phyloP scores from a whole-genome alignment of 75 land plant genomes.

The Azolla pinnata region DNA sequence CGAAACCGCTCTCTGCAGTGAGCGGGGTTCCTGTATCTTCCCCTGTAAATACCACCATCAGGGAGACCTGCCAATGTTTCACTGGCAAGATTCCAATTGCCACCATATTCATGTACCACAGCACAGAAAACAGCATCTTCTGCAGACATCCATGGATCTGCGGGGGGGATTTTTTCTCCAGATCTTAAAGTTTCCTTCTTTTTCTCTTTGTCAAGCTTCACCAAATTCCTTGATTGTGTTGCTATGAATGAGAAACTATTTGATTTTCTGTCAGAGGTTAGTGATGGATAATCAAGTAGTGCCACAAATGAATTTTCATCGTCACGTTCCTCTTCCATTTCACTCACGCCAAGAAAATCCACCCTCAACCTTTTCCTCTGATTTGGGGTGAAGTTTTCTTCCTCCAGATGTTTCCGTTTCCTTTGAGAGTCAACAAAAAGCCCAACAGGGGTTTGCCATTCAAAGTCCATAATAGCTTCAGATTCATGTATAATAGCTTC shows the following conservation, averaged over 20 bases:
- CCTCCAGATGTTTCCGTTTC: conserved; percentile 62
- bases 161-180: conserved; percentile 52
- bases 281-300: background rate
- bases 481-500: conserved; percentile 26
- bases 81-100: conserved; percentile 82
- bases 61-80: conserved; percentile 62
- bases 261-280: background rate
- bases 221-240: conserved; percentile 54
- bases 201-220: conserved; percentile 75
- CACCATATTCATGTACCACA: conserved; percentile 82
- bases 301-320: background rate
- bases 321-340: background rate
- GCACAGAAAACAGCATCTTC: conserved; percentile 96
- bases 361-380: conserved; percentile 60
- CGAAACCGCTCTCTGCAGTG: conserved; percentile 92
- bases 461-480: conserved; percentile 18
- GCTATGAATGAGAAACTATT: conserved; percentile 15
- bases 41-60: conserved; percentile 76
- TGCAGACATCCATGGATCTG: conserved; percentile 68
- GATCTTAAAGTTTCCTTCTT: conserved; percentile 63
- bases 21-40: conserved; percentile 77
- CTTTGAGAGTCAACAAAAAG: conserved; percentile 20
- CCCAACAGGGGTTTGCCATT: conserved; percentile 19
- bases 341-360: background rate
- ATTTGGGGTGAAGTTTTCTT: conserved; percentile 31